Base-by-base conservation (phyloP, 305 asterid genomes). In the Fraxinus nigra region DNA sequence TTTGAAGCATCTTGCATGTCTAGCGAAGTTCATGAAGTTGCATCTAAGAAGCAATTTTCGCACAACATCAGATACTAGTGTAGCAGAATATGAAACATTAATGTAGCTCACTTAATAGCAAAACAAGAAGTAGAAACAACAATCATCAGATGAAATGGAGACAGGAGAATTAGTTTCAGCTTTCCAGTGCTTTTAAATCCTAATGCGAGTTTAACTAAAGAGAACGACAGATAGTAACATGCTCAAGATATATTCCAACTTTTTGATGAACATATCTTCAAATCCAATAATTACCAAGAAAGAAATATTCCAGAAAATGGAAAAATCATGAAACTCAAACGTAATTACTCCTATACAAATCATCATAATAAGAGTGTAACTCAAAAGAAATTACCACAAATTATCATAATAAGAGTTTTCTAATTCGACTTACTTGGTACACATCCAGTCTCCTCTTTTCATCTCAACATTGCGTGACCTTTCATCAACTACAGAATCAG, bases 401-500 rank as follows among this genome's bases (percentile, higher is more conserved):
- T 30, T 32, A 11, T 54, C 38, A 67, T 32, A 69, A 35, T 24
- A 63, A 61, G 70, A 59, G 35, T 63, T 73, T 67, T 76, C 20
- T 30, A 18, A 33, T 24, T 65, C 28, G 73, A 81, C 97, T 88
- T 91, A 93, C 99, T 86, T 78, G 67, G 85, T 74, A 84, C 98
- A 93, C 82, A 84, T 83, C 97, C 95, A 95, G 80, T 95, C 94
- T 75, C 94, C 94, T 7, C 85, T 87, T 85, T 86, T 92, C 96
- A 89, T 86, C 79, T 85, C 91, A 79, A 77, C 81, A 77, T 80
- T 79, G 51, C 80, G 79, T 11, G 89, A 85, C 65, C 78, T 43
- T 34, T 59, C 84, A 80, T 81, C 80, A 11, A 83, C 84, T 37
- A 79, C 56, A 22, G 79, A 77, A 82, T 72, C 84, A 63, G 67